phyloP scores from a whole-genome alignment of 441 rosid species.

The Corymbia calophylla region DNA sequence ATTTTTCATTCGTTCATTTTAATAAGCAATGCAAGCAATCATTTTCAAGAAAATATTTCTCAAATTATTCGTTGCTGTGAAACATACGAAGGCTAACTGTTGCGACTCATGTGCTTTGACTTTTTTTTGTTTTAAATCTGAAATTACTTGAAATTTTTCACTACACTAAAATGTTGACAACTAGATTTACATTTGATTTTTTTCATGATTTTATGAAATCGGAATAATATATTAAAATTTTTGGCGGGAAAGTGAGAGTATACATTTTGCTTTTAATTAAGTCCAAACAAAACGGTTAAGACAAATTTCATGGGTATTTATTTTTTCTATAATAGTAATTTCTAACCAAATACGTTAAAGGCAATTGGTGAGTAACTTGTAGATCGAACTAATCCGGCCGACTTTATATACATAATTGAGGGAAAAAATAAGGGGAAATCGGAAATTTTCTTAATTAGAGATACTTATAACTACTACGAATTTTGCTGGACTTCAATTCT shows the following conservation, averaged over 20 bases:
- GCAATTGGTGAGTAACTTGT: background rate
- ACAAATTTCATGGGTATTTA: background rate
- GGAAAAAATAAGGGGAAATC: background rate
- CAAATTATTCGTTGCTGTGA: no score
- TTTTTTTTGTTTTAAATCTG: background rate
- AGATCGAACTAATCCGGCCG: background rate
- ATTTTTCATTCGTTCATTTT: no score
- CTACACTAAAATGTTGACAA: background rate
- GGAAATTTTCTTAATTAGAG: background rate
- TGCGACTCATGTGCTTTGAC: fast-evolving
- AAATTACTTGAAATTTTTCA: background rate
- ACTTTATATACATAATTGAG: background rate
- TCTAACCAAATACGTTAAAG: background rate
- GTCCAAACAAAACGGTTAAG: background rate
- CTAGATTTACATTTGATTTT: background rate
- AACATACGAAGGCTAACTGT: background rate
- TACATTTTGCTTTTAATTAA: background rate
- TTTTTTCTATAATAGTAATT: background rate
- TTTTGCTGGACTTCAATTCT: background rate
- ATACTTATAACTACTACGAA: background rate
- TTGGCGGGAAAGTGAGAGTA: background rate
- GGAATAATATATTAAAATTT: background rate
- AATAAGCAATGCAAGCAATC: no score
- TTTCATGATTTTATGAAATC: background rate
- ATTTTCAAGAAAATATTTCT: no score